Evolutionary conservation across 2,329 filamentous ascomycete genomes (phyloP), one percentile per base, ranked within the genome.

Genomic region (Fusarium pseudoanthophilum): DNA sequence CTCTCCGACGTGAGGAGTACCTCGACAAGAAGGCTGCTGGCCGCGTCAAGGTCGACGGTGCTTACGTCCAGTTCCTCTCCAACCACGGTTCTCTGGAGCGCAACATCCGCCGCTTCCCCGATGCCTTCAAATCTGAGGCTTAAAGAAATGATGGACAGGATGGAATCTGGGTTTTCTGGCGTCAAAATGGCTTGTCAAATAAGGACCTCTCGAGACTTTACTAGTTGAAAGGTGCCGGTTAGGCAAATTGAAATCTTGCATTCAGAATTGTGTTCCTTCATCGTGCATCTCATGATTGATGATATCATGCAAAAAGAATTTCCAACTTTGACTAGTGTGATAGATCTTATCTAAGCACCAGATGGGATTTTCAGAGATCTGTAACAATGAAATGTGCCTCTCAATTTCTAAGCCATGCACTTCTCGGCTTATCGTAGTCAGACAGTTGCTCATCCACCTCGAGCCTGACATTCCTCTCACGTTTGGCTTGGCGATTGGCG

Each of bases 31-130:
- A 97, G 91, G 90, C 94, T 84, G 93, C 92, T 82, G 96, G 96
- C 84, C 92, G 91, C 84, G 92, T 99, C 88, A 94, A 95, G 90
- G 93, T 97, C 80, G 96, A 99, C 82, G 96, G 96, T 92, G 96
- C 96, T 82, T 99, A 99, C 88, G 96, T 99, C 80, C 95, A 99
- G 90, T 99, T 99, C 93, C 92, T 98, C 81, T 90, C 90, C 88
- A 97, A 97, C 91, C 92, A 97, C 88, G 96, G 96, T 82, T 89
- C 87, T 81, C 88, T 99, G 78, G 90, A 88, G 84, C 80, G 93
- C 80, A 99, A 99, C 92, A 92, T 99, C 84, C 92, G 91, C 87
- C 91, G 94, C 81, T 99, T 98, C 94, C 96, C 96, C 80, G 92
- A 93, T 75, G 96, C 96, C 83, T 99, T 97, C 88, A 86, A 86